A percentile compares a stretch with the other conserved stretches of the same genome.
Conservation (phyloP, 192 early-diverging fungal species). For the Coemansia sp. region DNA sequence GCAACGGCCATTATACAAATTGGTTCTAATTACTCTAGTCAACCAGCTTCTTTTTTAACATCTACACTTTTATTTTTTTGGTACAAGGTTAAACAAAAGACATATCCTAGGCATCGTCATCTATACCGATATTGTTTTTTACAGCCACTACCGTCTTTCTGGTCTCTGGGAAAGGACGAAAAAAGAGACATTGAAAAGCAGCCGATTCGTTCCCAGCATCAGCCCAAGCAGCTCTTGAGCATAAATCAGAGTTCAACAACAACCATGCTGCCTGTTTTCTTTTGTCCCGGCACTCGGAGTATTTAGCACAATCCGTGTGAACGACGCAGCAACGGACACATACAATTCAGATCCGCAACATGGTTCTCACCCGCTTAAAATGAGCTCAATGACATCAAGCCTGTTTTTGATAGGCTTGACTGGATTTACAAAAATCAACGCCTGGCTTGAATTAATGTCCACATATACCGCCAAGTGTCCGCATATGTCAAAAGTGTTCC, state of each 20-base stretch:
- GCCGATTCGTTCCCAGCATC: neutral
- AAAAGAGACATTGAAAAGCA: neutral
- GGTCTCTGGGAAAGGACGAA: neutral
- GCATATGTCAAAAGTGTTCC: neutral
- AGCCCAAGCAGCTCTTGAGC: too few species aligned
- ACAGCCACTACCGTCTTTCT: neutral
- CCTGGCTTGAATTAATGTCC: neutral
- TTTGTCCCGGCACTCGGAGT: neutral
- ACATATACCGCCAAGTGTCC: neutral
- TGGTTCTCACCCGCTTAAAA: neutral
- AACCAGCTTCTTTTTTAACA: too few species aligned
- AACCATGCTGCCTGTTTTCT: neutral
- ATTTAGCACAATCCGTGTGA: constrained; percentile 13
- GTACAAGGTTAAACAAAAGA: neutral
- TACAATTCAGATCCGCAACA: neutral
- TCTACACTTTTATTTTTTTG: neutral
- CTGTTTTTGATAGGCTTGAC: neutral
- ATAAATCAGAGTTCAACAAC: neutral
- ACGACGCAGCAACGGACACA: neutral
- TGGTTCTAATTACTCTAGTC: neutral
- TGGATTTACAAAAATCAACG: neutral
- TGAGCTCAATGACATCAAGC: neutral
- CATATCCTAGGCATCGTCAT: neutral
- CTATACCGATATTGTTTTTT: neutral
- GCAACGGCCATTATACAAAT: neutral